Evolutionary conservation across 352 stramenopile genomes (phyloP), one percentile per base, ranked within the genome.

Genomic region (Phytophthora sp.): DNA sequence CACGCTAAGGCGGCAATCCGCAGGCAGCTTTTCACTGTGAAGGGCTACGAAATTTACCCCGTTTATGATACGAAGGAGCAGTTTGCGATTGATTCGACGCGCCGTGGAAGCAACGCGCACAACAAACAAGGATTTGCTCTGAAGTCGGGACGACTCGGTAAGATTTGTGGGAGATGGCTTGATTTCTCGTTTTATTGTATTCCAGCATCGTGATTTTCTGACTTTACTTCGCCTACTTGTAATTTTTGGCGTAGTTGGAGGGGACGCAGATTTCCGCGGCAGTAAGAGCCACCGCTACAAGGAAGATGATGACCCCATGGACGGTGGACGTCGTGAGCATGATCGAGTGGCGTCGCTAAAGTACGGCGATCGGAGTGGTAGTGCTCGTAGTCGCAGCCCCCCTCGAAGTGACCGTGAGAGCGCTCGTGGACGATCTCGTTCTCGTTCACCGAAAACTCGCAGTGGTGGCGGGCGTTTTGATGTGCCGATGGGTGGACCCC

Each of bases 51-150:
- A 18, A 80, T 94, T 32, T 76, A 89, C 27, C 79, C 81, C 20
- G 64, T 90, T 9, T 94, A 92, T 35, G 81, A 91, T 38, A 77
- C 75, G 5, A 80, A 88, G 41, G 82, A 88, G 35, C 84, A 94
- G 48, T 65, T 82, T 12, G 46, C 70, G 27, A 74, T 76, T 54
- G 81, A 88, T 62, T 66, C 65, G 17, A 86, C 75, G n/a, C 62
- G 79, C 12, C 43, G 54, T 37, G 62, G 66, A 39, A 4, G 48
- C 8, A 69, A 64, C 5, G 37, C 46, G 43, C 60, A 74, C 26
- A 63, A 12, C 39, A 79, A 76, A n/a, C 62, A 79, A 51, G 58
- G 62, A 3, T 88, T 88, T 61, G 69, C 76, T 49, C 50, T 88
- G 18, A 88, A 84, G 59, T 85, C 78, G 4, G 78, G 78, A 54